Evolutionary conservation across 2,329 filamentous ascomycete genomes (phyloP), one percentile per base, ranked within the genome.

Genomic region (Orbilia javanica): DNA sequence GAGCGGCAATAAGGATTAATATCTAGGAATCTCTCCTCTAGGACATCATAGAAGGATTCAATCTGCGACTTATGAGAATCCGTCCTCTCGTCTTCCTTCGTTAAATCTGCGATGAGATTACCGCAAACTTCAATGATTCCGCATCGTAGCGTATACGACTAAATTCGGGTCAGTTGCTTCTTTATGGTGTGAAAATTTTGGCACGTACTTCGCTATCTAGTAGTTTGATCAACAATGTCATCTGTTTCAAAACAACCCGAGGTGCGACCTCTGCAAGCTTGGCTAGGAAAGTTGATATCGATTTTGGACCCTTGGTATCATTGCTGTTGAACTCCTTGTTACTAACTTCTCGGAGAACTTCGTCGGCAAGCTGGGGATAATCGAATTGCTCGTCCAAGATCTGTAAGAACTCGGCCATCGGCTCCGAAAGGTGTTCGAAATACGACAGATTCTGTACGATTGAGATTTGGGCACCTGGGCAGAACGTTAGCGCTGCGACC

Each of bases 281-380:
- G 72, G 94, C 89, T 81, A 99, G 92, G 82, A 99, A 99, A 0
- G 92, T 89, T 13, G 96, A 98, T 6, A 98, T 93, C 0, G 95
- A 98, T 84, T 98, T 99, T 11, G 96, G 96, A 0, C 96, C 96
- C 83, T 92, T 93, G 0, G 92, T 94, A 84, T 99, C 96, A 82
- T 96, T 99, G 79, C 92, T 95, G 84, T 96, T 97, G 86, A 98
- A 99, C 83, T 98, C 95, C 84, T 97, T 99, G 85, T 94, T 97
- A 84, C 94, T 97, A 80, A 99, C 89, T 83, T 99, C 96, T 86
- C 86, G 91, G 74, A 99, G 85, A 31, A 98, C 93, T 83, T 99
- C 96, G 83, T 97, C 96, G 3, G 94, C 92, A 7, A 99, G 88
- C 82, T 99, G 96, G 15, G 94, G 93, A 83, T 98, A 97, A 85